Evolutionary conservation across 2,329 filamentous ascomycete species (phyloP), one percentile per base, ranked within the genome.

Genomic region (Cercospora sp.): DNA sequence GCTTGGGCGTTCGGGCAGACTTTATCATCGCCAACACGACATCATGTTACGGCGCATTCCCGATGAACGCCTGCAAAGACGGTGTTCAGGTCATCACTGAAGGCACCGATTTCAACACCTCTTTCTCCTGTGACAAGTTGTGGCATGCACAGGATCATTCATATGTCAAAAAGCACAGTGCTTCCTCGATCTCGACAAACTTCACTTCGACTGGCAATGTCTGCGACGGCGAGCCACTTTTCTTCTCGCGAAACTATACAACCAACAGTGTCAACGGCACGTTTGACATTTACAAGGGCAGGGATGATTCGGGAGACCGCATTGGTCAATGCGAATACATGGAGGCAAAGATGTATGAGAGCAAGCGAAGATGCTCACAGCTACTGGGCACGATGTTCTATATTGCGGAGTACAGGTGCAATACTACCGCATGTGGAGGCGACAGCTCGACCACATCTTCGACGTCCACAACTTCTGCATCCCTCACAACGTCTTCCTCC

Each of bases 21-120:
- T 70, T 68, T 60, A 60, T 70, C 60, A 66, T 68, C 53, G 68
- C 68, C 59, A 68, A 70, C 53, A 70, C 68, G 9, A 68, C 68
- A 18, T 18, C 59, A 13, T 70, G 68, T 60, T 70, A 68, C 28
- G 68, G 68, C 36, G 68, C 65, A 26, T 68, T 70, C 53, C 64
- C 67, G 33, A 51, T 66, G 26, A 63, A 66, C 28, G 10, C 13
- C 7, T 70, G 68, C 63, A 48, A 53, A 6, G 51, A 30, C 18
- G 60, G 40, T n/a, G 68, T 70, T 7, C 66, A 70, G 31, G 53
- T 70, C 59, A 70, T 70, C 26, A 64, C 42, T 20, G n/a, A 62
- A 20, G 63, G 68, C 2, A 60, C 66, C 4, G 59, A 60, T 18
- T 70, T 60, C 60, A 64, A 66, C 55, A 45, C 64, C 3, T 63